A percentile compares a stretch with the other conserved stretches of the same genome.
Conservation (phyloP, 192 early-diverging fungal species). For the Linnemannia hyalina region DNA sequence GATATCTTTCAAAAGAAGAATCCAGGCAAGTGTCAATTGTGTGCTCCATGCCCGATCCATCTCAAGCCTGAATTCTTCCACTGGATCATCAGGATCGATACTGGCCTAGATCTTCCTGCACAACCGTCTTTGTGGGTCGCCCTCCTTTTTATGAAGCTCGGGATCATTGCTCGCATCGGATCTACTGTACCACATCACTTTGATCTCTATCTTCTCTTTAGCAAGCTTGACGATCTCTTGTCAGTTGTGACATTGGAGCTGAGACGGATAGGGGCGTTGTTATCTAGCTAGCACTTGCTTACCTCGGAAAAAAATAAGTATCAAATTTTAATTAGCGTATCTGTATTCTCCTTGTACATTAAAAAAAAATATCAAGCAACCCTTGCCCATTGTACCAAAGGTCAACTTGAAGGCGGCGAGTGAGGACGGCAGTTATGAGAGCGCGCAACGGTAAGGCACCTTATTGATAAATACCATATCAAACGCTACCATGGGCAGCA, state of each 20-base stretch:
- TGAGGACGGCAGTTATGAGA: slow-evolving; percentile 13
- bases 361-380: slow-evolving; percentile 7
- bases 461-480: too few species aligned
- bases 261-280: slow-evolving; percentile 10
- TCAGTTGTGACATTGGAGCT: slow-evolving; percentile 7
- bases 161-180: slow-evolving; percentile 11
- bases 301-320: slow-evolving; percentile 5
- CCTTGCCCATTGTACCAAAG: slow-evolving; percentile 11
- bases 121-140: not conserved
- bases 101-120: slow-evolving; percentile 24
- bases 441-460: not conserved
- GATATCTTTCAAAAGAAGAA: slow-evolving; percentile 30
- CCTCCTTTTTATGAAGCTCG: slow-evolving; percentile 12
- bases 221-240: slow-evolving; percentile 9
- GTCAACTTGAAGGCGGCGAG: slow-evolving; percentile 5
- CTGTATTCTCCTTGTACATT: slow-evolving; percentile 13
- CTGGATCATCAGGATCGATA: slow-evolving; percentile 28
- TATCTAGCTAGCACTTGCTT: slow-evolving; percentile 12
- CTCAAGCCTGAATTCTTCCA: slow-evolving; percentile 28
- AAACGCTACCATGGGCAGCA: too few species aligned
- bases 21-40: slow-evolving; percentile 23
- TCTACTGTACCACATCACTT: slow-evolving; percentile 10
- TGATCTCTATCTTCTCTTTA: slow-evolving; percentile 16
- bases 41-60: slow-evolving; percentile 32
- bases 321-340: slow-evolving; percentile 11